Evolutionary conservation across 129 eudicot species (phyloP), one percentile per base, ranked within the genome.

Genomic region (Cynara cardunculus): DNA sequence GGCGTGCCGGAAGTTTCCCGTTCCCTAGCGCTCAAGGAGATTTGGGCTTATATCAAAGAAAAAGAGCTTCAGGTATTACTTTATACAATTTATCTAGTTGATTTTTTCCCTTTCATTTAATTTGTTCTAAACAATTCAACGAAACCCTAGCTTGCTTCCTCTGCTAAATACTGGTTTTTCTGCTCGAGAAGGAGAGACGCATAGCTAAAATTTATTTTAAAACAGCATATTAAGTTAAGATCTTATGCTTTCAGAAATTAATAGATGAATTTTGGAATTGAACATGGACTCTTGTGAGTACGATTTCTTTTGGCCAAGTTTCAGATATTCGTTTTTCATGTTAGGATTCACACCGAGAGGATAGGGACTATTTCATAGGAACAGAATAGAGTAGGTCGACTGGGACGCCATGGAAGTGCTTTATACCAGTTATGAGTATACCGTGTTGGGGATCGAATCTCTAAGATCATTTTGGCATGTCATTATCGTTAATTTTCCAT

Each of bases 21-120:
- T 31, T 85, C 93, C 4, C 83, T 85, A 78, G 89, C 85, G 22
- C 90, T 89, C 69, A 87, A 89, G 73, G 72, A 69, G 73, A 87
- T 89, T 44, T 89, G 93, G 93, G 90, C 90, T 31, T 73, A 89
- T 69, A 89, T 89, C 70, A 89, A 85, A 37, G 59, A 62, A 8
- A 74, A 87, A 32, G 74, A 87, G 72, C 93, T 89, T 80, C 93
- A 89, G 93, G 90, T 89, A 72, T 79, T 46, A 5, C 34, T 28
- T 67, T 53, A 59, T 69, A 24, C 12, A 44, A 12, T 70, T 0
- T 79, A 1, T 3, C 14, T 78, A 19, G 25, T 18, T 72, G 75
- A n/a, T 2, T 34, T 24, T 34, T 32, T 6, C 14, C 5, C 4
- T 24, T 34, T 35, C 59, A 9, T 1, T 10, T 71, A 24, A 24